Conservation (phyloP, 176 grass and related monocot species). For the Oryza meyeriana region DNA sequence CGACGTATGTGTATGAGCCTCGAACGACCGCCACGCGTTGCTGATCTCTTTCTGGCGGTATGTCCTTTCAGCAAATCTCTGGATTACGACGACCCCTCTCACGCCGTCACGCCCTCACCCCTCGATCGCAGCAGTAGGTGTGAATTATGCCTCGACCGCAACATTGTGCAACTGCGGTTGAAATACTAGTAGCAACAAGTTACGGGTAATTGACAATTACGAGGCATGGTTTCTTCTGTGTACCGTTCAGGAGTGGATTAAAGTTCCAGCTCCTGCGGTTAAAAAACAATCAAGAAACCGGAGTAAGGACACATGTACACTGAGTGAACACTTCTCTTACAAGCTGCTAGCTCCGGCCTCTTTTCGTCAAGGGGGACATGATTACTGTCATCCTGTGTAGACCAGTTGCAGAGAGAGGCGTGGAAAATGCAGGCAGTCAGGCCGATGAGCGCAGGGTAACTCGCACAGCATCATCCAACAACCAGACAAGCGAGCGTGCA, state of each 20-base stretch:
- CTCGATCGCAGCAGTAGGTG: too few species aligned
- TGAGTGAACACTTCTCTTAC: background rate
- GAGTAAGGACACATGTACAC: too few species aligned
- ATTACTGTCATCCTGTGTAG: constrained; percentile 9
- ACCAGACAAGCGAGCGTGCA: background rate
- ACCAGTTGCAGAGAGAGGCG: background rate
- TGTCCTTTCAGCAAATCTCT: too few species aligned
- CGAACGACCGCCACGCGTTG: too few species aligned
- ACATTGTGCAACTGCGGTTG: too few species aligned
- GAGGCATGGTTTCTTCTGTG: background rate
- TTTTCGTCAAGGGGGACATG: background rate
- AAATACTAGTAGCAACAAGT: too few species aligned
- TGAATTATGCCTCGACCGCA: too few species aligned
- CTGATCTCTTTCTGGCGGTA: too few species aligned
- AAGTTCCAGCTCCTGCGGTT: background rate
- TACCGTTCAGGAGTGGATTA: background rate
- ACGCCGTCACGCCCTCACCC: too few species aligned
- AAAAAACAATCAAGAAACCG: too few species aligned
- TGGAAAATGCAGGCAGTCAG: constrained; percentile 4
- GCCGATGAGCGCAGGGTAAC: constrained; percentile 3
- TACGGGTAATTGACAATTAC: background rate
- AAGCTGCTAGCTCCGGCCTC: background rate
- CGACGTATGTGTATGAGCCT: too few species aligned
- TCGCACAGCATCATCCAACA: constrained; percentile 31
- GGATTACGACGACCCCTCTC: too few species aligned